A percentile compares a stretch with the other conserved stretches of the same genome.
phyloP scores from a whole-genome alignment of 1,284 basidiomycete species.

The Paramarasmius palmivorus region DNA sequence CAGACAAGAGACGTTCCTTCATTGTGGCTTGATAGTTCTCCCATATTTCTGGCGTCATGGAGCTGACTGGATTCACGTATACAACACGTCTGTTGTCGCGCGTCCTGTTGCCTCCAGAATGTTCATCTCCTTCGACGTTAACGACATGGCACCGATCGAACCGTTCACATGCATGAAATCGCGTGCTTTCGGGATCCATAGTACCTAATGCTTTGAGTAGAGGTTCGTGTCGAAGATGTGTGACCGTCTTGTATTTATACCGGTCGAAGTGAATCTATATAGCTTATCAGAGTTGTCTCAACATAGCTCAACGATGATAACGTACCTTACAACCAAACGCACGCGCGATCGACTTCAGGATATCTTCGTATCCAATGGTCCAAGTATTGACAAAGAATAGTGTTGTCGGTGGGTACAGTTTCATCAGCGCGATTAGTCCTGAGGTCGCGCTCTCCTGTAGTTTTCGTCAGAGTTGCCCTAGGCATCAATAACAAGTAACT shows the following conservation, averaged over 20 bases:
- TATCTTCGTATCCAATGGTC: slow-evolving; percentile 93
- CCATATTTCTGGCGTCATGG: slow-evolving; percentile 66
- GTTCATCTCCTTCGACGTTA: slow-evolving; percentile 34
- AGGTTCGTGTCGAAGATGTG: slow-evolving; percentile 54
- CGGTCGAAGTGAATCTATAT: slow-evolving; percentile 83
- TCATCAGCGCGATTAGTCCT: slow-evolving; percentile 71
- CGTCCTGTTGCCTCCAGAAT: slow-evolving; percentile 14
- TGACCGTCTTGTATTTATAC: slow-evolving; percentile 78
- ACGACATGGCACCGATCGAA: slow-evolving; percentile 73
- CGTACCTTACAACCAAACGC: slow-evolving; percentile 63
- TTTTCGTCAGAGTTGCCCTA: not conserved
- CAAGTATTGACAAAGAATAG: slow-evolving; percentile 89
- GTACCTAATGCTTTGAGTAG: slow-evolving; percentile 70
- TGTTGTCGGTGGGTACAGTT: slow-evolving; percentile 61
- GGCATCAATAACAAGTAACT: slow-evolving; percentile 7
- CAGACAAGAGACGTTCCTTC: slow-evolving; percentile 33
- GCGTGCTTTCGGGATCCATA: slow-evolving; percentile 54
- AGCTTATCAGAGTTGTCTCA: not conserved
- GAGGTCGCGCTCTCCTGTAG: slow-evolving; percentile 63
- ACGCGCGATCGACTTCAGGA: slow-evolving; percentile 72
- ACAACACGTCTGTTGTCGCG: slow-evolving; percentile 56
- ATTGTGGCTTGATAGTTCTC: slow-evolving; percentile 54
- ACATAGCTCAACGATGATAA: slow-evolving; percentile 1
- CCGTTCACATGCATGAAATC: slow-evolving; percentile 92
- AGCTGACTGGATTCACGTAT: slow-evolving; percentile 72